Base-by-base conservation (phyloP, 2,329 filamentous ascomycete genomes). In the Pseudodiploospora longispora region DNA sequence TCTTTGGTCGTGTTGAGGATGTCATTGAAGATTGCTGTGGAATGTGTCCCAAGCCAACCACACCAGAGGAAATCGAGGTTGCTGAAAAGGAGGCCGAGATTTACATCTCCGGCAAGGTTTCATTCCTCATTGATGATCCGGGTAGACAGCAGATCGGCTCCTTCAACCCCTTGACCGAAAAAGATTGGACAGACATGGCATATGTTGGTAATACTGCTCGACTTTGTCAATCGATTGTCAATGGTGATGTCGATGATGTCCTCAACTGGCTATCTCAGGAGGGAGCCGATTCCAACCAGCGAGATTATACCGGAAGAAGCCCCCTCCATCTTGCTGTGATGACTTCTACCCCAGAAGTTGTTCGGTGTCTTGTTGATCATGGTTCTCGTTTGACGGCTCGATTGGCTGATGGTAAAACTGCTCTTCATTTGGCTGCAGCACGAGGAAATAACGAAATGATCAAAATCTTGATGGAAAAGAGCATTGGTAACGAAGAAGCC, bases 151-250 rank as follows among this genome's bases (percentile, higher is more conserved):
- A 76, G 60, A 79, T 79, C 40, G 76, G 76, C 28, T 78, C 74
- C 7, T 94, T 94, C 66, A 84, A 93, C 54, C 88, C 87, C 0
- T 72, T 91, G 33, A 90, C 84, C 0, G 81, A 87, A 36, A 75
- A 87, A 41, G 87, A 93, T 57, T 94, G 87, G 86, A 93, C 87
- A 1, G 85, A 90, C 51, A 93, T 94, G 87, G 87, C 87, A 0
- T 95, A 94, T 52, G 75, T 94, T 32, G 85, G 87, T 8, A 86
- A 89, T 52, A 90, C 86, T 1, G 80, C 79, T 33, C 72, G 76
- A 10, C 71, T 95, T 2, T 94, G 86, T 55, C 83, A 89, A 56
- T 87, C 85, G 1, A 94, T 95, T 46, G 79, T 90, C 4, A 81
- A 89, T 52, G 70, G 75, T 2, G 82, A 94, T 59, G 53, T 83